These are phyloP conservation scores for Pythium aphanidermatum DNA, from an alignment of 352 stramenopile species.

Conservation along the genomic window DNA sequence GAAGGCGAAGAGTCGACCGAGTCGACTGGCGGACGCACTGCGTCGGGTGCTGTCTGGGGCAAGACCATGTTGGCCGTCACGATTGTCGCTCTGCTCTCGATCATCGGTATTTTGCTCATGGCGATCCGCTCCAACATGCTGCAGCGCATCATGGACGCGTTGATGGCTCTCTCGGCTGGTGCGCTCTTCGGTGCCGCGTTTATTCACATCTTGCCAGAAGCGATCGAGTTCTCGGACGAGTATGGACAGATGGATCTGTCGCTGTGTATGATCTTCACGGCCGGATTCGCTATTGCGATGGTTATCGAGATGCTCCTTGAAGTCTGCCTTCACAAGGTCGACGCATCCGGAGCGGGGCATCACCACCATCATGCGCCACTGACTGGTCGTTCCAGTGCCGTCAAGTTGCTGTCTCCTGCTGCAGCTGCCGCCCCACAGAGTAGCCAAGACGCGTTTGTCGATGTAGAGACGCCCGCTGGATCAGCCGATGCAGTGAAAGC, in stretches of 20 bases:
- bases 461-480: slow-evolving; percentile 21
- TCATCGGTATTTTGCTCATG: slow-evolving; percentile 37
- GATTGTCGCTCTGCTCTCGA: slow-evolving; percentile 32
- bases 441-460: no score
- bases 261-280: slow-evolving; percentile 47
- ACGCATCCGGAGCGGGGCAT: slow-evolving; percentile 18
- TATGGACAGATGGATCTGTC: slow-evolving; percentile 54
- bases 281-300: slow-evolving; percentile 60
- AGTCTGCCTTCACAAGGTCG: slow-evolving; percentile 29
- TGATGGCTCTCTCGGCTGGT: slow-evolving; percentile 55
- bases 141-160: slow-evolving; percentile 30
- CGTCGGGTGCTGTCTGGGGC: slow-evolving; percentile 22
- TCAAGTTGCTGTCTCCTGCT: slow-evolving; percentile 16
- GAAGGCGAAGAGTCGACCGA: not conserved
- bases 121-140: slow-evolving; percentile 22
- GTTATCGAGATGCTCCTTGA: slow-evolving; percentile 48
- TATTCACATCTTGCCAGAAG: slow-evolving; percentile 74
- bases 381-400: slow-evolving; percentile 13
- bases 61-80: slow-evolving; percentile 35
- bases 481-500: slow-evolving; percentile 15
- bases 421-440: slow-evolving; percentile 6
- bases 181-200: slow-evolving; percentile 70
- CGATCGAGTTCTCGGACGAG: slow-evolving; percentile 49
- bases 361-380: slow-evolving; percentile 19
- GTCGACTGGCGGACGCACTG: slow-evolving; percentile 17